A percentile compares a stretch with the other conserved stretches of the same genome.
Conservation (phyloP, 2,329 filamentous ascomycete species). For the Aspergillus persii region DNA sequence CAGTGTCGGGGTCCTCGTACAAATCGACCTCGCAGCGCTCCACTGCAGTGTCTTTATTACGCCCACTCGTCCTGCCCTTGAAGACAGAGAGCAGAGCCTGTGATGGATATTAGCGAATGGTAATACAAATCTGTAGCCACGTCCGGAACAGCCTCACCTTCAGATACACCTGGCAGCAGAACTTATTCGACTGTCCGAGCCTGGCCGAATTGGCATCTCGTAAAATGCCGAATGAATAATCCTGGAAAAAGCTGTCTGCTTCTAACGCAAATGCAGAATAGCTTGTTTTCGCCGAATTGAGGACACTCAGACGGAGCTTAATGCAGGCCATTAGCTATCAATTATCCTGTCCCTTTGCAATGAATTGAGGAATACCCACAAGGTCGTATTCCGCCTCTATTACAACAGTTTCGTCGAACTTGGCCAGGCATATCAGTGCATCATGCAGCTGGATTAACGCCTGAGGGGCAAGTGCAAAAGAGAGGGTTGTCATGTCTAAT, state of each 20-base stretch:
- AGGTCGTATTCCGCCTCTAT: conserved; percentile 60
- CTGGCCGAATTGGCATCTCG: conserved; percentile 18
- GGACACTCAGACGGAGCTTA: conserved; percentile 59
- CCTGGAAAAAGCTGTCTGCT: conserved; percentile 54
- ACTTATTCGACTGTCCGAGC: conserved; percentile 45
- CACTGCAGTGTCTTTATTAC: conserved; percentile 58
- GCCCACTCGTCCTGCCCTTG: conserved; percentile 56
- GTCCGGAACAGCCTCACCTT: conserved; percentile 42
- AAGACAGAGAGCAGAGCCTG: conserved; percentile 61
- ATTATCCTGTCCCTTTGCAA: neutral
- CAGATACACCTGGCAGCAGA: conserved; percentile 59
- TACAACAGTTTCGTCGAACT: conserved; percentile 62
- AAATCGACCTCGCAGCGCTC: conserved; percentile 62
- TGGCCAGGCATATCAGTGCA: conserved; percentile 58
- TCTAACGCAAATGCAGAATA: conserved; percentile 61
- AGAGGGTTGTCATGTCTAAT: conserved; percentile 33
- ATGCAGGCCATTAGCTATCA: conserved; percentile 8
- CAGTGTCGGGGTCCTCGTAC: conserved; percentile 54
- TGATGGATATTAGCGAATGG: conserved; percentile 8
- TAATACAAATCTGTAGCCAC: neutral
- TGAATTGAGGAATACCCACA: conserved; percentile 38
- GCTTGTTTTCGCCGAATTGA: conserved; percentile 63
- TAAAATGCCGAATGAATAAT: conserved; percentile 53
- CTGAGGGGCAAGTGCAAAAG: conserved; percentile 57
- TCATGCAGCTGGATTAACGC: conserved; percentile 59